Evolutionary conservation across 345 rosid species (phyloP).

Genomic region (Populus tremula): DNA sequence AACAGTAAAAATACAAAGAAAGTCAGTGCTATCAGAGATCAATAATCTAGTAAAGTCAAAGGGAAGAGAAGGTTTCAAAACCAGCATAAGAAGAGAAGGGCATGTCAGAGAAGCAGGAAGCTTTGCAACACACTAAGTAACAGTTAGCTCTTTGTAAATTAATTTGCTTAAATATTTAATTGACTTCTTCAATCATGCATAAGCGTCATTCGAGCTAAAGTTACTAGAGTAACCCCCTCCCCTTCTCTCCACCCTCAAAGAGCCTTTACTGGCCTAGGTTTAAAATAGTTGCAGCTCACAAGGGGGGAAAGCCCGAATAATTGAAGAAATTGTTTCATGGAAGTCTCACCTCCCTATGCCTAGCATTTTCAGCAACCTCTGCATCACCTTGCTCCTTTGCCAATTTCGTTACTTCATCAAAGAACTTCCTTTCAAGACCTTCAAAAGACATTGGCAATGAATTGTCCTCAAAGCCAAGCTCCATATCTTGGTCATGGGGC

Average conservation of each 20-base stretch:
- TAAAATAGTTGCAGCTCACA: neutral
- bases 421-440: conserved; percentile 23
- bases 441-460: conserved; percentile 16
- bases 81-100: neutral
- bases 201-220: neutral
- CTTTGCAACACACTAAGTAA: neutral
- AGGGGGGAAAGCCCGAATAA: neutral
- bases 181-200: neutral
- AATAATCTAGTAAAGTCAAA: neutral
- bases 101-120: neutral
- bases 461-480: conserved; percentile 20
- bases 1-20: neutral
- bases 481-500: conserved; percentile 23
- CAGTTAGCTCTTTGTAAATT: neutral
- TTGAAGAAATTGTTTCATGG: neutral
- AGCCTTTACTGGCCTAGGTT: neutral
- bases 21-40: neutral
- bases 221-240: neutral
- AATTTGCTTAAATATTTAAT: neutral
- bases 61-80: neutral
- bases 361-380: conserved; percentile 23
- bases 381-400: conserved; percentile 23
- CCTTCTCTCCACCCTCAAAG: no score
- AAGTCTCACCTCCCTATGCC: conserved; percentile 23
- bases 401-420: conserved; percentile 18